Evolutionary conservation across 352 stramenopile genomes (phyloP), one percentile per base, ranked within the genome.

Genomic region (Pythium vanterpoolii): DNA sequence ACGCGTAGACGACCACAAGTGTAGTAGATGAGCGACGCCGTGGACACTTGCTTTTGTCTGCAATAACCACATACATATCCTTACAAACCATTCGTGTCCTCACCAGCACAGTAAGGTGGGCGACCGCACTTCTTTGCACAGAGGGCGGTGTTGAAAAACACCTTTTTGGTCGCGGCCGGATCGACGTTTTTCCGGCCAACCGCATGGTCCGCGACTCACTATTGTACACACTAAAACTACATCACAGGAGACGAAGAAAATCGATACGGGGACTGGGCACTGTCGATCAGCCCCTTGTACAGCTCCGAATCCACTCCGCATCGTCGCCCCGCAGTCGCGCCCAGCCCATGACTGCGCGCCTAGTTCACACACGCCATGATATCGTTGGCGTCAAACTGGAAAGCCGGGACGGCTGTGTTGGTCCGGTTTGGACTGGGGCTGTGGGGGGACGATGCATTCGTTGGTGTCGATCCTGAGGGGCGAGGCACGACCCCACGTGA

Each of bases 341-440:
- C n/a, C 57, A 65, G 47, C 57, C 57, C 9, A 65, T 65, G 42
- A 65, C 57, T 49, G 23, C 49, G 49, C 56, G 40, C 19, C 30
- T 65, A 93, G 54, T 73, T 93, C 56, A 95, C 80, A 64, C 86
- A 89, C n/a, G 83, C 83, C 86, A 95, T 95, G 59, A 95, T 95
- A 62, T 93, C 83, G 47, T 77, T 73, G 21, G 82, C 76, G 55
- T 95, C 82, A 69, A 95, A 95, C 54, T 80, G 76, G 69, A 95
- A 95, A 13, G 55, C 55, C 14, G 61, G 46, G 19, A 56, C 52
- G 21, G 34, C 66, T 74, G 56, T 87, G 82, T 31, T 76, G 76
- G 34, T 78, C 62, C 30, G 65, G 43, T 56, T 62, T 38, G 28
- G 76, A 69, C 48, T 63, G 23, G 23, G 27, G 27, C 28, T 66